phyloP scores from a whole-genome alignment of 805 yeast species.

The Metschnikowia similis region DNA sequence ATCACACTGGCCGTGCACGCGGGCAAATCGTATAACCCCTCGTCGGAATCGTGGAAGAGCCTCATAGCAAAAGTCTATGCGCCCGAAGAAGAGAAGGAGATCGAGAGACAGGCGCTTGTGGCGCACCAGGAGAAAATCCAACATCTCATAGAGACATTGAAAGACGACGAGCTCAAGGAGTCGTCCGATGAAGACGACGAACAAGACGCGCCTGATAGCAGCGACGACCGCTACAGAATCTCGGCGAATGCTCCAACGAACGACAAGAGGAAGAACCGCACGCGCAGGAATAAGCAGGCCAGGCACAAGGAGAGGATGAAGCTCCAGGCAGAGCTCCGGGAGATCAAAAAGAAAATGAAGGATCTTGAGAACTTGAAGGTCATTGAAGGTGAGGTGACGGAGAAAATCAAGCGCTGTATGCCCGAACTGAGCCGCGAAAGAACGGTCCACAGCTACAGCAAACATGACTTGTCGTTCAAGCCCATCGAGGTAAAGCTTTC shows the following conservation, averaged over 20 bases:
- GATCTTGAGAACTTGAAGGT: constrained; percentile 45
- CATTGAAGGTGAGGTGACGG: constrained; percentile 27
- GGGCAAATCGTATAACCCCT: constrained; percentile 92
- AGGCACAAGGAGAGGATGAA: constrained; percentile 56
- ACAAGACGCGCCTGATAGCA: constrained; percentile 31
- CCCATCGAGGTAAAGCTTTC: constrained; percentile 77
- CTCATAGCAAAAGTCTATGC: constrained; percentile 64
- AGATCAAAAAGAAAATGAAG: constrained; percentile 54
- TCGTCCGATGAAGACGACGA: constrained; percentile 30
- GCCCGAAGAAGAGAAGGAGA: constrained; percentile 64
- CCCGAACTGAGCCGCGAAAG: constrained; percentile 23
- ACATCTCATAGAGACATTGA: constrained; percentile 58
- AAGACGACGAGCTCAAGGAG: constrained; percentile 48
- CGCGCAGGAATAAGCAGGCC: constrained; percentile 69
- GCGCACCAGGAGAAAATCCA: constrained; percentile 63
- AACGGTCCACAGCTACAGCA: constrained; percentile 32
- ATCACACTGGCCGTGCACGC: constrained; percentile 53
- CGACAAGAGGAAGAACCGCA: constrained; percentile 67
- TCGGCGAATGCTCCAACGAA: constrained; percentile 71
- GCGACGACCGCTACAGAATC: constrained; percentile 38
- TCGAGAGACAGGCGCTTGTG: constrained; percentile 54
- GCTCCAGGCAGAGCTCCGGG: constrained; percentile 54
- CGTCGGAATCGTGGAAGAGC: constrained; percentile 74
- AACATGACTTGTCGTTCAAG: constrained; percentile 36
- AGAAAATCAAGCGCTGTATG: constrained; percentile 24